Conservation (phyloP, 2,329 filamentous ascomycete species). For the Didymella sp. region DNA sequence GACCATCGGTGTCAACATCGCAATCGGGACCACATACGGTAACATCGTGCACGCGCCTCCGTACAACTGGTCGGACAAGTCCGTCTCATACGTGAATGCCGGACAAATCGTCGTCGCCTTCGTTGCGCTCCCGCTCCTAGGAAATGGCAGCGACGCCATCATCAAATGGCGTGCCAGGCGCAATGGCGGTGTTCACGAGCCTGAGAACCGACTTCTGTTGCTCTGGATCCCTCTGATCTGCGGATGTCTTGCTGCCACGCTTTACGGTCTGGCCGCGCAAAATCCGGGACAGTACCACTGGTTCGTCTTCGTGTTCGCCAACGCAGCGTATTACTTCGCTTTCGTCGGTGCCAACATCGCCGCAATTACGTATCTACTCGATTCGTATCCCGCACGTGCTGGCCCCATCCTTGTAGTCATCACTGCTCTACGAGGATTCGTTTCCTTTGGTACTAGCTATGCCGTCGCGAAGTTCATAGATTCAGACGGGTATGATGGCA, state of each 20-base stretch:
- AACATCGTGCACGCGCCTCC: conserved; percentile 20
- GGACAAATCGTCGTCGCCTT: background rate
- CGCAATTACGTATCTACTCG: background rate
- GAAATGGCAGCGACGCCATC: conserved; percentile 32
- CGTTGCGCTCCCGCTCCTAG: background rate
- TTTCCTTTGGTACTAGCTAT: background rate
- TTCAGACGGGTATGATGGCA: background rate
- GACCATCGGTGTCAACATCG: conserved; percentile 33
- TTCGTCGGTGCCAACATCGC: background rate
- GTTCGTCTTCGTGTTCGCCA: background rate
- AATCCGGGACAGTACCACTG: background rate
- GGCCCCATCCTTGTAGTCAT: background rate
- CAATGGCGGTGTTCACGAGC: conserved; percentile 48
- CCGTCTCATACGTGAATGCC: background rate
- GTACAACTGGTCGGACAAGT: background rate
- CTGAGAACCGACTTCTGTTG: conserved; percentile 51
- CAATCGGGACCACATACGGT: conserved; percentile 32
- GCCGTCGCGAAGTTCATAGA: background rate
- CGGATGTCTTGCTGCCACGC: conserved; percentile 29
- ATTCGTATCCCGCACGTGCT: background rate
- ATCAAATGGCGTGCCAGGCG: conserved; percentile 46
- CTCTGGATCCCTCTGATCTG: conserved; percentile 50
- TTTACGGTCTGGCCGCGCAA: conserved; percentile 3
- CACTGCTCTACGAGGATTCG: background rate
- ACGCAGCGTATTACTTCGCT: background rate